phyloP scores from a whole-genome alignment of 1,284 basidiomycete species.

The Ganoderma sinense region DNA sequence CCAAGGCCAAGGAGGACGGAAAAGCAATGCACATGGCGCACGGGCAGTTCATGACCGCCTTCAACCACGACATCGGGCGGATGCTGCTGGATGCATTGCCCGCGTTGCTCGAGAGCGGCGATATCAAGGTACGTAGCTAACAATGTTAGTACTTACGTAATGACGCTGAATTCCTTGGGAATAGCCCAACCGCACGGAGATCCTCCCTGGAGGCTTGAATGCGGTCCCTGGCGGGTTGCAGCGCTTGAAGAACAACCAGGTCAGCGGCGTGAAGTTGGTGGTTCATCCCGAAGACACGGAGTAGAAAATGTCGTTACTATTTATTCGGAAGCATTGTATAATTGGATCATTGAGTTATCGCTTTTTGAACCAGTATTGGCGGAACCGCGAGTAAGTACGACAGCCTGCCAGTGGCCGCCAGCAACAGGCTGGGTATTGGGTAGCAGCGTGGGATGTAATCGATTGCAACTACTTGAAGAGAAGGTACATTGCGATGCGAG shows the following conservation, averaged over 20 bases:
- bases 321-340: too few species aligned
- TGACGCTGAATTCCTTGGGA: not conserved
- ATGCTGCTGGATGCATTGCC: constrained; percentile 5
- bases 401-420: too few species aligned
- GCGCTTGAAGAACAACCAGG: constrained; percentile 45
- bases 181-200: constrained; percentile 41
- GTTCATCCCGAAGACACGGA: constrained; percentile 53
- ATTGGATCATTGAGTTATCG: too few species aligned
- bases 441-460: too few species aligned
- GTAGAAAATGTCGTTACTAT: not conserved
- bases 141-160: rapidly evolving
- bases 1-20: not conserved
- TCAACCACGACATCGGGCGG: constrained; percentile 3
- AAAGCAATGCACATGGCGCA: not conserved
- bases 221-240: constrained; percentile 53
- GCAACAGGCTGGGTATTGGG: too few species aligned
- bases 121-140: constrained; percentile 24
- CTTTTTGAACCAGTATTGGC: too few species aligned
- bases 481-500: too few species aligned
- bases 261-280: constrained; percentile 62
- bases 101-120: constrained; percentile 23
- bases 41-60: not conserved
- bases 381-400: too few species aligned
- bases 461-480: too few species aligned
- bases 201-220: constrained; percentile 52